phyloP scores from a whole-genome alignment of 176 grass and related monocot species.

The Bothriochloa decipiens region DNA sequence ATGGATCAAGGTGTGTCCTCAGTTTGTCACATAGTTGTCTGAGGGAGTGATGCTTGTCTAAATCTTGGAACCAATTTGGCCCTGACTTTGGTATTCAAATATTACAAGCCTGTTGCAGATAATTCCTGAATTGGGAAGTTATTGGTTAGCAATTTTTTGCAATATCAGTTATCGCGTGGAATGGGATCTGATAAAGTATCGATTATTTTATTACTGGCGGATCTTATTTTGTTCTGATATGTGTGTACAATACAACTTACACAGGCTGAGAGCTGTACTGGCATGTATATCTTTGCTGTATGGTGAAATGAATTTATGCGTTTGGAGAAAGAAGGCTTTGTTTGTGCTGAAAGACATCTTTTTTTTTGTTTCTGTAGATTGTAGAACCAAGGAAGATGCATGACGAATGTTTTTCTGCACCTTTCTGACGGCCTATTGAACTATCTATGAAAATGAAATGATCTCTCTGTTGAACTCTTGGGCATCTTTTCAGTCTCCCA shows the following conservation, averaged over 20 bases:
- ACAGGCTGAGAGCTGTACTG: neutral
- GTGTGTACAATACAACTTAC: neutral
- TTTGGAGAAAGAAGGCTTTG: neutral
- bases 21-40: neutral
- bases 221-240: neutral
- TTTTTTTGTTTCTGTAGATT: neutral
- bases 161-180: neutral
- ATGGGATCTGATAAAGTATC: neutral
- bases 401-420: neutral
- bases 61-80: neutral
- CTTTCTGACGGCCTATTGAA: slow-evolving; percentile 30
- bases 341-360: neutral
- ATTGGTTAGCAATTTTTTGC: slow-evolving; percentile 5
- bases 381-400: neutral
- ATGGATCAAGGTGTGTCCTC: neutral
- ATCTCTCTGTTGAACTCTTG: slow-evolving; percentile 55
- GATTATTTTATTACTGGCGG: neutral
- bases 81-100: neutral
- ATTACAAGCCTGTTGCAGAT: neutral
- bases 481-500: slow-evolving; percentile 53
- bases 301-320: slow-evolving; percentile 5
- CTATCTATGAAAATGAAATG: slow-evolving; percentile 41
- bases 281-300: slow-evolving; percentile 8
- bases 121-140: neutral
- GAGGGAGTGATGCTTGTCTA: slow-evolving; percentile 13